Evolutionary conservation across 1,284 basidiomycete genomes (phyloP).

Genomic region (Ganoderma lucidum): DNA sequence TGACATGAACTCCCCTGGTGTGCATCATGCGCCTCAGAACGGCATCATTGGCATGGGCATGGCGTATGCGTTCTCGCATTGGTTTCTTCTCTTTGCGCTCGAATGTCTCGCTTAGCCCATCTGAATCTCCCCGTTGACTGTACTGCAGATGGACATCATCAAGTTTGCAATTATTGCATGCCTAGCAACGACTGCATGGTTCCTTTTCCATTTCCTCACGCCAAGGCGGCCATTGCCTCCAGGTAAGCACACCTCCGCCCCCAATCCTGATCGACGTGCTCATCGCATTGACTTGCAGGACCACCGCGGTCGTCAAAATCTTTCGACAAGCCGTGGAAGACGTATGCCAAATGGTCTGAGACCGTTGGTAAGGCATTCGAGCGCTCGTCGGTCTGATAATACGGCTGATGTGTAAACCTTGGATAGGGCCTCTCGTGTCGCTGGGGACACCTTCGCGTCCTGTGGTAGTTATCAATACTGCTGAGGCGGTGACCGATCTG

Average conservation of each 20-base stretch:
- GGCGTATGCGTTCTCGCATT: not conserved
- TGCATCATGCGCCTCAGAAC: too few species aligned
- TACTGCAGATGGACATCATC: not conserved
- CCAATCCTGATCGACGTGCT: not conserved
- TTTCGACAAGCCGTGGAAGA: conserved; percentile 13
- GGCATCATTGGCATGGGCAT: too few species aligned
- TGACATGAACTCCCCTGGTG: too few species aligned
- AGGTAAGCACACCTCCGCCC: not conserved
- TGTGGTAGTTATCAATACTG: conserved; percentile 18
- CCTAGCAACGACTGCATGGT: not conserved
- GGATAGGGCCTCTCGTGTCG: conserved; percentile 8
- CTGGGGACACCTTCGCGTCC: not conserved
- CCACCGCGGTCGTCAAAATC: not conserved
- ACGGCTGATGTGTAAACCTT: not conserved
- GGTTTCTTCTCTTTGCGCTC: not conserved
- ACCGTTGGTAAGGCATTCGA: not conserved
- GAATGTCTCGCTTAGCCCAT: not conserved
- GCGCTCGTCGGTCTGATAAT: not conserved
- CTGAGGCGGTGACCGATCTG: conserved; percentile 10
- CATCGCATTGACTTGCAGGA: not conserved
- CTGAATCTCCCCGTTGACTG: not conserved
- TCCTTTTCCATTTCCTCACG: not conserved
- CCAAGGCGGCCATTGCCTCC: not conserved
- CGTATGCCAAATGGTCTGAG: conserved; percentile 11
- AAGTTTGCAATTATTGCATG: not conserved